phyloP scores from a whole-genome alignment of 2,329 filamentous ascomycete species.

The Colletotrichum graminicola region DNA sequence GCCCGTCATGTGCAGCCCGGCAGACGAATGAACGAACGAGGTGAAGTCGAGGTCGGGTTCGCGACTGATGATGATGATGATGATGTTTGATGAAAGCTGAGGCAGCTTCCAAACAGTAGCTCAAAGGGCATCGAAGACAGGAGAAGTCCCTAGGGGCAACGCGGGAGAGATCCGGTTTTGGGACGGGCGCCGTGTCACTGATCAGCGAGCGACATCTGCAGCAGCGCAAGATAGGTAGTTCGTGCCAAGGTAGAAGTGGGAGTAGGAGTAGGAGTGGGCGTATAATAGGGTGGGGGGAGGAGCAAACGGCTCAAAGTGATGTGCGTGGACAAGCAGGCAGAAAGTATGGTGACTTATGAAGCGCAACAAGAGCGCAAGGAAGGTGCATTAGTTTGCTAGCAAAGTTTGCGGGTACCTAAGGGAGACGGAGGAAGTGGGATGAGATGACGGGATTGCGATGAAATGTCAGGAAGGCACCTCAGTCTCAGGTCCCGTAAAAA shows the following conservation, averaged over 20 bases:
- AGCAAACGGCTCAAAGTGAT: slow-evolving; percentile 7
- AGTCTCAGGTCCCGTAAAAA: neutral
- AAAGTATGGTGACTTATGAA: neutral
- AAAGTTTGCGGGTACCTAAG: slow-evolving; percentile 5
- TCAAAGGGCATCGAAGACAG: slow-evolving; percentile 5
- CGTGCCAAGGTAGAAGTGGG: neutral
- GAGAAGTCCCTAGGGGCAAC: neutral
- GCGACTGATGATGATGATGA: neutral
- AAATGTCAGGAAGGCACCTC: slow-evolving; percentile 1
- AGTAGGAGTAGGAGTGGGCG: neutral
- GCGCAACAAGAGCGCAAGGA: neutral
- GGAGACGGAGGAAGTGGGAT: slow-evolving; percentile 2
- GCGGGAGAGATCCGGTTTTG: neutral
- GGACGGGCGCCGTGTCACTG: slow-evolving; percentile 18
- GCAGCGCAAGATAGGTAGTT: slow-evolving; percentile 2
- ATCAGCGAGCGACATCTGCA: slow-evolving; percentile 28
- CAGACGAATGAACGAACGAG: neutral
- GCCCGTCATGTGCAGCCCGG: slow-evolving; percentile 5
- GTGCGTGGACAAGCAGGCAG: neutral
- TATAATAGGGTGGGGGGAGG: slow-evolving; percentile 1
- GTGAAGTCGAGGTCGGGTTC: neutral
- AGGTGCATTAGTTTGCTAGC: slow-evolving; percentile 1
- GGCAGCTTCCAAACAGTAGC: neutral
- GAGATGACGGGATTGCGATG: slow-evolving; percentile 13
- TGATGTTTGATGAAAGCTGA: neutral